Evolutionary conservation across 2,329 filamentous ascomycete genomes (phyloP).

Genomic region (Alternaria triticina): DNA sequence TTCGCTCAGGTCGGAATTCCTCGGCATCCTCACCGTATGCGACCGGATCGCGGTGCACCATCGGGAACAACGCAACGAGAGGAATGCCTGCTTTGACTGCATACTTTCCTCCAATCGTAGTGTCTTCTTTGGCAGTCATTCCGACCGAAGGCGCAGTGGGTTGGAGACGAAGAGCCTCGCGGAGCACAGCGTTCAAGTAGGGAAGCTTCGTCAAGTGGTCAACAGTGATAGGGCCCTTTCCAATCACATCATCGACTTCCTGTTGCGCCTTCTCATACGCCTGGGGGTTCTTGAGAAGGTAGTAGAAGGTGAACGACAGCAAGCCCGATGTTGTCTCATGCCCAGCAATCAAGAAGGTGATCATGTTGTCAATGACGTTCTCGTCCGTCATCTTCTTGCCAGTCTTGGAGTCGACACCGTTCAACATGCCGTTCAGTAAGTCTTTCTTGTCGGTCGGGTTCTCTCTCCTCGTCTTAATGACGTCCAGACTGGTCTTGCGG

Average conservation of each 20-base stretch:
- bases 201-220: conserved; percentile 60
- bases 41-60: conserved; percentile 50
- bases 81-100: conserved; percentile 43
- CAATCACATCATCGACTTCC: conserved; percentile 62
- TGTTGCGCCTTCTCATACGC: conserved; percentile 58
- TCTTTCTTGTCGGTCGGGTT: conserved; percentile 65
- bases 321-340: conserved; percentile 49
- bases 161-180: conserved; percentile 63
- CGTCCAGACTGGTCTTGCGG: conserved; percentile 61
- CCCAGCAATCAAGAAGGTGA: conserved; percentile 65
- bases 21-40: conserved; percentile 55
- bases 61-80: conserved; percentile 40
- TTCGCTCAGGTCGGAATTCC: conserved; percentile 56
- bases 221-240: conserved; percentile 52
- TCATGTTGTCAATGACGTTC: conserved; percentile 71
- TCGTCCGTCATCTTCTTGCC: conserved; percentile 64
- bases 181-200: conserved; percentile 62
- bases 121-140: conserved; percentile 42
- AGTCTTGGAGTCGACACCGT: conserved; percentile 66
- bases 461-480: conserved; percentile 63
- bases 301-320: conserved; percentile 56
- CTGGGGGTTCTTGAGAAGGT: conserved; percentile 59
- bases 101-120: conserved; percentile 48
- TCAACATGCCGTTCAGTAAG: conserved; percentile 65
- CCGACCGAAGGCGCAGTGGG: conserved; percentile 61